phyloP scores from a whole-genome alignment of 108 stramenopile species.

The Schizochytrium sp. region DNA sequence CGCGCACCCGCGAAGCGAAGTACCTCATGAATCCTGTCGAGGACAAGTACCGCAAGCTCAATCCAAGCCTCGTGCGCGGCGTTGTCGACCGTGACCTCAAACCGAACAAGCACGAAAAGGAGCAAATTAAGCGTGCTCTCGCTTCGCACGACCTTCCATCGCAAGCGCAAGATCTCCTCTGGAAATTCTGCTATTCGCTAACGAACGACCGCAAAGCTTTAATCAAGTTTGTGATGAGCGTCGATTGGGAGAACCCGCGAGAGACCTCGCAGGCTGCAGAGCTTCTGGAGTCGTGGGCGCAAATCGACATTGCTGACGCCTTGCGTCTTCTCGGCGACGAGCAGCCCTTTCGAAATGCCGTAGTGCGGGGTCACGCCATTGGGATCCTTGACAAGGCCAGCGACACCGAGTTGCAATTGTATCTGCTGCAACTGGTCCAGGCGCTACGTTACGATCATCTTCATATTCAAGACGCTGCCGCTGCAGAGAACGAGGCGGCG shows the following conservation, averaged over 20 bases:
- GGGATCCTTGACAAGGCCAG: conserved; percentile 73
- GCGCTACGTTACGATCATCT: conserved; percentile 85
- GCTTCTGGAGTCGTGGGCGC: conserved; percentile 88
- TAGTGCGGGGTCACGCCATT: conserved; percentile 87
- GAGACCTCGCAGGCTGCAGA: conserved; percentile 89
- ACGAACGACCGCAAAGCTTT: conserved; percentile 83
- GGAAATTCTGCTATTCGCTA: conserved; percentile 85
- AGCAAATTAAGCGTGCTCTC: conserved; percentile 67
- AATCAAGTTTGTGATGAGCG: conserved; percentile 84
- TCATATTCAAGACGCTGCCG: conserved; percentile 23
- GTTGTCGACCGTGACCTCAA: conserved; percentile 86
- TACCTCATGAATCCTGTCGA: conserved; percentile 53
- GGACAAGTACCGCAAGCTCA: conserved; percentile 86
- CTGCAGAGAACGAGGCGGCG: not conserved
- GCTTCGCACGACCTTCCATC: conserved; percentile 70
- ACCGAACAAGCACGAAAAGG: conserved; percentile 74
- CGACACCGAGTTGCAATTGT: conserved; percentile 84
- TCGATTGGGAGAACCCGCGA: conserved; percentile 83
- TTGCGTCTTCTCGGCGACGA: conserved; percentile 86
- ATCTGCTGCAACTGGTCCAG: conserved; percentile 93
- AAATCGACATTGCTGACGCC: conserved; percentile 90
- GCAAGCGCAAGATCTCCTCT: conserved; percentile 82
- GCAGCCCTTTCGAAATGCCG: conserved; percentile 72
- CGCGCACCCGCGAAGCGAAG: conserved; percentile 23
- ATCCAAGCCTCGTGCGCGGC: conserved; percentile 79